Conservation (phyloP, 306 rosid species). For the Myrica gale region DNA sequence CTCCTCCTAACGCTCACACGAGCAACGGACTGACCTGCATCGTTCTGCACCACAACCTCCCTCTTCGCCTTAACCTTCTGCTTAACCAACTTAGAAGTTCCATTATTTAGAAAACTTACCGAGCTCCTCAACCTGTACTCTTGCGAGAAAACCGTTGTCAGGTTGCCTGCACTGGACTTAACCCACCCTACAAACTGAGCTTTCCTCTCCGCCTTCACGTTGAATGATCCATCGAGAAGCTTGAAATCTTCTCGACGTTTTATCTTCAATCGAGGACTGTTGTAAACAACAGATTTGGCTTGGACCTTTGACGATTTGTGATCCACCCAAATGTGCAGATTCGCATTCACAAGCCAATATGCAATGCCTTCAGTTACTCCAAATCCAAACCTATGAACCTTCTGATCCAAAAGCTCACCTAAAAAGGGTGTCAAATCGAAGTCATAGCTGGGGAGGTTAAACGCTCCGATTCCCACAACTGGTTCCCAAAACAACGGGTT, state of each 20-base stretch:
- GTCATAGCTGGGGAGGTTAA: constrained; percentile 64
- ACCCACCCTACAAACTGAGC: constrained; percentile 58
- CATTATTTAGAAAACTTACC: constrained; percentile 40
- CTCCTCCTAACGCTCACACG: constrained; percentile 29
- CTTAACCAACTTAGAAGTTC: constrained; percentile 51
- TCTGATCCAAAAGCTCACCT: constrained; percentile 57
- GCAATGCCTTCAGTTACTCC: constrained; percentile 66
- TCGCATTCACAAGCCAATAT: constrained; percentile 78
- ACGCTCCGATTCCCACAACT: constrained; percentile 77
- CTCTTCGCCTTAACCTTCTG: constrained; percentile 45
- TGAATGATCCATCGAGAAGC: constrained; percentile 65
- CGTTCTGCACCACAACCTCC: constrained; percentile 32
- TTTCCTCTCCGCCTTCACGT: constrained; percentile 48
- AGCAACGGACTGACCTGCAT: constrained; percentile 24
- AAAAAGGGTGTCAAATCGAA: constrained; percentile 71
- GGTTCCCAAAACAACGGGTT: constrained; percentile 84
- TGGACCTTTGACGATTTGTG: constrained; percentile 34
- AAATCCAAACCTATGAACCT: constrained; percentile 52
- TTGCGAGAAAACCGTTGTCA: constrained; percentile 44
- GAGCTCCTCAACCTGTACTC: constrained; percentile 37
- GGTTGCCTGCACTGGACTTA: constrained; percentile 57
- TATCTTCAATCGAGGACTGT: constrained; percentile 35
- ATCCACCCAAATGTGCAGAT: constrained; percentile 82
- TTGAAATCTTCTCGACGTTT: constrained; percentile 39
- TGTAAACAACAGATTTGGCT: constrained; percentile 14